Conservation (phyloP, 176 grass and related monocot species). For the Triticum timopheevii region DNA sequence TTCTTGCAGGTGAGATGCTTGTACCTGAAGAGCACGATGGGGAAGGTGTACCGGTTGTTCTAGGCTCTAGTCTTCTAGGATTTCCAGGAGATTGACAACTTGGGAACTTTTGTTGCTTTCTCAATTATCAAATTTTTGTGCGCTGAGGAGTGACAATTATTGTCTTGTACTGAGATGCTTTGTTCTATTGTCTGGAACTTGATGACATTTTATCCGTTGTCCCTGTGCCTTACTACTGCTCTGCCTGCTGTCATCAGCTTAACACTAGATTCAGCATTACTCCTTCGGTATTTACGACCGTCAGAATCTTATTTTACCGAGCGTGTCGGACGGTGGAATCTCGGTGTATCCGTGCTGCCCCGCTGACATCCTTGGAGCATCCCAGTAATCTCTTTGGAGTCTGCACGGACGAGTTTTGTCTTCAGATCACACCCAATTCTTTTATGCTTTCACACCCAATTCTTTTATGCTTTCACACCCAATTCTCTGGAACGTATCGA, state of each 20-base stretch:
- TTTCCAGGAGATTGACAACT: neutral
- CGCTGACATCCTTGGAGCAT: neutral
- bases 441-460: too few species aligned
- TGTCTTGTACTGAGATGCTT: neutral
- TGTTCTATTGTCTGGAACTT: neutral
- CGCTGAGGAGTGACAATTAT: neutral
- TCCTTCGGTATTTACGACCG: neutral
- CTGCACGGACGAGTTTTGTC: neutral
- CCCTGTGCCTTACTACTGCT: neutral
- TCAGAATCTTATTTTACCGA: neutral
- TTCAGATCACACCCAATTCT: neutral
- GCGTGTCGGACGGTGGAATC: neutral
- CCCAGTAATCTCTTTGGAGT: neutral
- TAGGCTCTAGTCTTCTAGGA: slow-evolving; percentile 28
- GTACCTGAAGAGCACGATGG: slow-evolving; percentile 95
- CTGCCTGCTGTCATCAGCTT: neutral
- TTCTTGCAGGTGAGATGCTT: slow-evolving; percentile 66
- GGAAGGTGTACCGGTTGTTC: slow-evolving; percentile 59
- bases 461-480: neutral
- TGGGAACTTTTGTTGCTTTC: neutral
- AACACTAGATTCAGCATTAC: neutral
- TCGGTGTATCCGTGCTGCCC: neutral
- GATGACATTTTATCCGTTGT: neutral
- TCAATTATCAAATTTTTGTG: slow-evolving; percentile 14
- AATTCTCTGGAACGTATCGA: neutral